These are phyloP conservation scores for Ogataea paraovalis DNA, from an alignment of 805 yeast genomes.

Conservation along the genomic window DNA sequence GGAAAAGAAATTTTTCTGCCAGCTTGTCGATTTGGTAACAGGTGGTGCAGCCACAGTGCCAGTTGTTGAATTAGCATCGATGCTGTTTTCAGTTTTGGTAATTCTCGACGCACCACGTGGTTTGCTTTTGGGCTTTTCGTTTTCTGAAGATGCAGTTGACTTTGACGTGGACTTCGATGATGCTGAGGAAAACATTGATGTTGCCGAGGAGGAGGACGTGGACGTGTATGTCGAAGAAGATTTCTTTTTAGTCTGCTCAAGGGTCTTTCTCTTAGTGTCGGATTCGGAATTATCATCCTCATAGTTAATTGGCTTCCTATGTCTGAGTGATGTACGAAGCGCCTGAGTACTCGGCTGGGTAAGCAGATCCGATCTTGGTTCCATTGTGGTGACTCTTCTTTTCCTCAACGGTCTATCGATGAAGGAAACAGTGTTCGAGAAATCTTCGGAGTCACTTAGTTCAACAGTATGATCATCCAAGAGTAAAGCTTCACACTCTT, in stretches of 20 bases:
- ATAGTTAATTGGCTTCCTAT: not conserved
- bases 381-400: not conserved
- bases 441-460: not conserved
- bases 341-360: not conserved
- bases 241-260: not conserved
- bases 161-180: not conserved
- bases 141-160: not conserved
- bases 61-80: not conserved
- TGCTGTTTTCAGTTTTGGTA: not conserved
- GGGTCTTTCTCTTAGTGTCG: not conserved
- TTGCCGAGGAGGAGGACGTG: too few species aligned
- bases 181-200: too few species aligned
- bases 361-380: not conserved
- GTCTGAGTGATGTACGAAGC: not conserved
- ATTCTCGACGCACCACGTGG: not conserved
- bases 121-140: not conserved
- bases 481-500: not conserved
- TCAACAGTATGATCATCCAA: not conserved
- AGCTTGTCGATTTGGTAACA: not conserved
- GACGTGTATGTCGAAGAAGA: too few species aligned
- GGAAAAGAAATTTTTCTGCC: conserved; percentile 1
- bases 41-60: not conserved
- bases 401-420: not conserved
- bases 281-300: not conserved
- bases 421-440: too few species aligned